Percentiles rank a stretch among this genome's conserved stretches.
Conservation (phyloP, 2,329 filamentous ascomycete species). For the Fonsecaea monophora region DNA sequence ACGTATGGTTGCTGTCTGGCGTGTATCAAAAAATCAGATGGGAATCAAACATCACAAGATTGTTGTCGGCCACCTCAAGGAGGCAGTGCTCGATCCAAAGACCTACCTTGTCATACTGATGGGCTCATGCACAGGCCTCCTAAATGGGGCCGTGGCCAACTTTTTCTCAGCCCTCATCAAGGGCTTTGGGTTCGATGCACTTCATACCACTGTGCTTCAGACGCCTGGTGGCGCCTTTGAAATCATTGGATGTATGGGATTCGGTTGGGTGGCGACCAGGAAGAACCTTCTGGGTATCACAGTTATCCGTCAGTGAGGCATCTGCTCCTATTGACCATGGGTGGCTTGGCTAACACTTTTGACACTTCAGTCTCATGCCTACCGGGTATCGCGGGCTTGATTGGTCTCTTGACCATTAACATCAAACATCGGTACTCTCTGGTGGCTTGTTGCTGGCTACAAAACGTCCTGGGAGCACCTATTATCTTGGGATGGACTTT, state of each 20-base stretch:
- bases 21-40: constrained; percentile 52
- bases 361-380: constrained; percentile 40
- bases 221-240: constrained; percentile 47
- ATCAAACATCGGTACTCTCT: constrained; percentile 56
- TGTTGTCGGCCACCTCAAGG: constrained; percentile 47
- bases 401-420: constrained; percentile 58
- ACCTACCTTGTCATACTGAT: constrained; percentile 50
- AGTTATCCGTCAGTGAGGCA: constrained; percentile 30
- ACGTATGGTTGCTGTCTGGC: constrained; percentile 50
- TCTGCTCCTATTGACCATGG: not conserved
- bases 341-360: constrained; percentile 30
- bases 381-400: constrained; percentile 52
- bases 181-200: constrained; percentile 52
- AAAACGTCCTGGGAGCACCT: constrained; percentile 58
- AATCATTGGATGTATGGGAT: constrained; percentile 35
- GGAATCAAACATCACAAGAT: constrained; percentile 50
- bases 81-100: constrained; percentile 50
- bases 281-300: constrained; percentile 30
- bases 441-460: constrained; percentile 62
- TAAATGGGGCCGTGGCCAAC: constrained; percentile 59
- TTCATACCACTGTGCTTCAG: constrained; percentile 46
- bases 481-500: constrained; percentile 62
- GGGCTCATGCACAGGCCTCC: constrained; percentile 54
- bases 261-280: constrained; percentile 33
- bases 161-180: constrained; percentile 57